Evolutionary conservation across 768 basidiomycete species (phyloP), one percentile per base, ranked within the genome.

Genomic region (Postia placenta): DNA sequence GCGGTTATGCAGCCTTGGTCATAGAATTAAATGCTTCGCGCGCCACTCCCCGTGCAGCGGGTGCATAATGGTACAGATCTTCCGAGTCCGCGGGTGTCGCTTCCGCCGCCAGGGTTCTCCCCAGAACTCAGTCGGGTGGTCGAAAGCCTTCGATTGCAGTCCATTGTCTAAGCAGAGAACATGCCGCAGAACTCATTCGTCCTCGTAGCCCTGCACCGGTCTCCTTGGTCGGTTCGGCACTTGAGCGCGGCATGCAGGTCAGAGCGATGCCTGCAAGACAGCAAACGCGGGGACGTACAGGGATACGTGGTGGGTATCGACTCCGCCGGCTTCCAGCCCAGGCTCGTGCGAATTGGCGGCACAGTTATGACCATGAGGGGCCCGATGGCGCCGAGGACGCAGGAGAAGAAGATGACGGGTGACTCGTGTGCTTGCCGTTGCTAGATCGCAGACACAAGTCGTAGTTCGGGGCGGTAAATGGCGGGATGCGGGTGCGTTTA

Each of bases 361-460:
- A 93, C 75, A 36, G 73, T 69, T 37, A 88, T 56, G 37, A 83
- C 83, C 66, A 92, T 69, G 22, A 84, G 70, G 11, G 92, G 92
- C 1, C 92, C 92, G 58, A 82, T 74, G 49, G 72, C 58, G 45
- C 91, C 92, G 49, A 95, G 69, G 42, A 83, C 67, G 63, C 83
- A 74, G 11, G 92, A 92, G 69, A 83, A 95, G 74, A 93, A 93
- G 65, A 93, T 79, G 65, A 91, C 87, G 24, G 92, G 92, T 60
- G 79, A 81, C 68, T 95, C 92, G 69, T 95, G 92, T 30, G 92
- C 90, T 58, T 85, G 80, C 41, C 86, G 80, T 91, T 92, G 89
- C 92, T 94, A 63, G 40, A 22, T 12, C 2, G 25, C 27, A 42
- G 26, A 33, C 24, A 48, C 36, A 17, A 28, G 28, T 27, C 36